These are phyloP conservation scores for Exophiala bonariae DNA, from an alignment of 2,329 filamentous ascomycete genomes.

Conservation along the genomic window DNA sequence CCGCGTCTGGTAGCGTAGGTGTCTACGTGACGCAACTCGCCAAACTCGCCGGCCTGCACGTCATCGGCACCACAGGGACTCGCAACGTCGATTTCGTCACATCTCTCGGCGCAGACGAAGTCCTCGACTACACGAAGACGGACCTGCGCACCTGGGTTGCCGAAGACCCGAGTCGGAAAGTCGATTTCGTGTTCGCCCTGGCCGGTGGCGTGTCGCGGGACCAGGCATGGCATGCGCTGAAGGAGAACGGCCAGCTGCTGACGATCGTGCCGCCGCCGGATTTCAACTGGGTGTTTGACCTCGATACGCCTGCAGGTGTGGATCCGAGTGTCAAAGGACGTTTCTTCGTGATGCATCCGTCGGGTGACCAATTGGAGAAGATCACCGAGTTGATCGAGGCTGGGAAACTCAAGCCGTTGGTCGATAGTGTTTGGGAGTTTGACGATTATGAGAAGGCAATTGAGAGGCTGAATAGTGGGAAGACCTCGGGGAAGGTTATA, in stretches of 20 bases:
- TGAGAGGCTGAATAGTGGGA: slow-evolving; percentile 38
- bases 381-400: slow-evolving; percentile 42
- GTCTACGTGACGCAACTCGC: slow-evolving; percentile 47
- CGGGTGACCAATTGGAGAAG: slow-evolving; percentile 32
- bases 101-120: slow-evolving; percentile 41
- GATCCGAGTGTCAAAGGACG: slow-evolving; percentile 33
- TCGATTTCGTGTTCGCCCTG: slow-evolving; percentile 48
- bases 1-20: slow-evolving; percentile 47
- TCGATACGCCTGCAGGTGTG: slow-evolving; percentile 22
- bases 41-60: slow-evolving; percentile 37
- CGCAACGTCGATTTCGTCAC: slow-evolving; percentile 41
- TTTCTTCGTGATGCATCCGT: slow-evolving; percentile 46
- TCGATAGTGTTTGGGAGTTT: slow-evolving; percentile 45
- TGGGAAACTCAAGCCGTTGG: slow-evolving; percentile 35
- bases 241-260: slow-evolving; percentile 38
- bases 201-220: slow-evolving; percentile 42
- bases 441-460: slow-evolving; percentile 43
- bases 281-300: slow-evolving; percentile 31
- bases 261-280: slow-evolving; percentile 42
- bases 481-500: slow-evolving; percentile 46
- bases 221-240: slow-evolving; percentile 45
- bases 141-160: slow-evolving; percentile 36
- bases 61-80: slow-evolving; percentile 42
- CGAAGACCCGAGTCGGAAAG: slow-evolving; percentile 30
- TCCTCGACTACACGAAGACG: slow-evolving; percentile 41